Percentiles rank a stretch among this genome's conserved stretches.
Conservation (phyloP, 805 yeast genomes). For the Hanseniaspora meyeri region DNA sequence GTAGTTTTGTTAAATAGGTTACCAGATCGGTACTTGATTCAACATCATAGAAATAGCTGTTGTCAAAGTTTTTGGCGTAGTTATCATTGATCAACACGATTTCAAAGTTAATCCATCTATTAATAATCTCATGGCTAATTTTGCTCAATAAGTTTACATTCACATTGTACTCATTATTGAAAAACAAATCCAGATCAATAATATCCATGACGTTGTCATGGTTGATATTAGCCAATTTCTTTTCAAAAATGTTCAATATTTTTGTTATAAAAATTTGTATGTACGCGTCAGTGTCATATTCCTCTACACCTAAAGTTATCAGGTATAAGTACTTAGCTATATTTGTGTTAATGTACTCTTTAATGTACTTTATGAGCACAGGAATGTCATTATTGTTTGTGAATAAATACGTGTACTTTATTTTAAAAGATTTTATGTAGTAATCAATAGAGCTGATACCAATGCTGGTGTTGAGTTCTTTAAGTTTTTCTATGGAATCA, state of each 20-base stretch:
- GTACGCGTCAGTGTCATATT: constrained; percentile 17
- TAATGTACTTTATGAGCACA: background rate
- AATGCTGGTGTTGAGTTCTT: background rate
- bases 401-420: background rate
- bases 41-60: constrained; percentile 18
- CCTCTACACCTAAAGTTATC: constrained; percentile 20
- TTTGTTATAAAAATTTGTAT: constrained; percentile 16
- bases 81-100: constrained; percentile 34
- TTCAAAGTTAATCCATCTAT: constrained; percentile 40
- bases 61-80: constrained; percentile 33
- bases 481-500: constrained; percentile 16
- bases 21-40: constrained; percentile 31
- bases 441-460: background rate
- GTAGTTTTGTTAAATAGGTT: constrained; percentile 36
- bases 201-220: constrained; percentile 31
- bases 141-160: background rate
- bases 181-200: constrained; percentile 28
- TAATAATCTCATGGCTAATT: constrained; percentile 19
- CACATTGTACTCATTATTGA: background rate
- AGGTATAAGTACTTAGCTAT: background rate
- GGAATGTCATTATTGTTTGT: background rate
- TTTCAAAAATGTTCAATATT: constrained; percentile 28
- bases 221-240: constrained; percentile 31
- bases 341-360: background rate
- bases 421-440: background rate